These are phyloP conservation scores for Cystofilobasidium capitatum DNA, from an alignment of 768 basidiomycete species.

Conservation along the genomic window DNA sequence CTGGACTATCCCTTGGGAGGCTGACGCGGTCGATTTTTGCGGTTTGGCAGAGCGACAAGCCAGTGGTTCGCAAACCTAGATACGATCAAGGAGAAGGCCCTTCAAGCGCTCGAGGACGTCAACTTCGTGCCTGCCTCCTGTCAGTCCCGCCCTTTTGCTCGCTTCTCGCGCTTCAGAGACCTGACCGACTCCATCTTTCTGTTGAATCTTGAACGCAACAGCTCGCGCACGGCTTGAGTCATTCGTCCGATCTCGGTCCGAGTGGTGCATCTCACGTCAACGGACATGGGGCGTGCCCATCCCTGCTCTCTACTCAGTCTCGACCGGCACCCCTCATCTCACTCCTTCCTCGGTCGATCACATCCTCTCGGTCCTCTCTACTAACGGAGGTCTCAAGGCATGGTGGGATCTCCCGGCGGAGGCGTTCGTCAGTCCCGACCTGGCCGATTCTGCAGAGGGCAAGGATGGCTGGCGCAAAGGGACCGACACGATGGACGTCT, in stretches of 20 bases:
- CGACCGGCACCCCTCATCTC: constrained; percentile 57
- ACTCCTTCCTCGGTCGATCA: constrained; percentile 57
- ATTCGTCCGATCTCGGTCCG: constrained; percentile 75
- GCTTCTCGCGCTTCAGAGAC: neutral
- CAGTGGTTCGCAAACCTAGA: constrained; percentile 97
- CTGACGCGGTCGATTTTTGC: neutral
- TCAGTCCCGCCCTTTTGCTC: constrained; percentile 39
- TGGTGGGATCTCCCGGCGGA: constrained; percentile 46
- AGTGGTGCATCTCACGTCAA: constrained; percentile 98
- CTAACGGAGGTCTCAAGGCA: constrained; percentile 46
- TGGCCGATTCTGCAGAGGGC: constrained; percentile 37
- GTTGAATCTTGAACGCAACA: no score
- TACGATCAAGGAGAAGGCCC: constrained; percentile 64
- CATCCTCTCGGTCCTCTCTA: constrained; percentile 63
- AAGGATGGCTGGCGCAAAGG: constrained; percentile 59
- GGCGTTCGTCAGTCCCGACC: constrained; percentile 64
- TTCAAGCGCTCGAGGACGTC: constrained; percentile 59
- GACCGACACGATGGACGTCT: constrained; percentile 95
- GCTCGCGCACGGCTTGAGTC: constrained; percentile 81
- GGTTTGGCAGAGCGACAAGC: constrained; percentile 62
- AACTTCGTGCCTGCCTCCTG: constrained; percentile 65
- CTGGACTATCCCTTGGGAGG: neutral
- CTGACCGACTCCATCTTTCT: no score
- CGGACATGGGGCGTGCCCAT: constrained; percentile 97
- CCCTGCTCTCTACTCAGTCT: constrained; percentile 59